Evolutionary conservation across 116 monocot genomes (phyloP).

Genomic region (Cymodocea nodosa): DNA sequence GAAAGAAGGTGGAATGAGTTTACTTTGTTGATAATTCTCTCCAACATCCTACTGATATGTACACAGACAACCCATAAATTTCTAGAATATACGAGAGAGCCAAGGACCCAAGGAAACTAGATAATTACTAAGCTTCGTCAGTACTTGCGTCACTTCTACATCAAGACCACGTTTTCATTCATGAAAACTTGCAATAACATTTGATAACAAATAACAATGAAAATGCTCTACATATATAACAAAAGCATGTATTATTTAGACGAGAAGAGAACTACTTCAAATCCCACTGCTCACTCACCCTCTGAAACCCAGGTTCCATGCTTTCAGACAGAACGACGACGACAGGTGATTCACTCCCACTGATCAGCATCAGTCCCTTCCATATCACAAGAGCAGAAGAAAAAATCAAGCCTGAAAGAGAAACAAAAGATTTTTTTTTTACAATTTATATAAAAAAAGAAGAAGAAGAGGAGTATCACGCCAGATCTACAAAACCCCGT

Average conservation of each 20-base stretch:
- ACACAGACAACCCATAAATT: too few species aligned
- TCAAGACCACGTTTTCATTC: too few species aligned
- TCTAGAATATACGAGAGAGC: too few species aligned
- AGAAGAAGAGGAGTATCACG: neutral
- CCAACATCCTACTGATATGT: too few species aligned
- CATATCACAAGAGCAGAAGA: slow-evolving; percentile 66
- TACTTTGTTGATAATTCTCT: too few species aligned
- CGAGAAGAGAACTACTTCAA: neutral
- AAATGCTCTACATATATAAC: too few species aligned
- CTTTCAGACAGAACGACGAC: slow-evolving; percentile 80
- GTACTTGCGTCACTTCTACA: too few species aligned
- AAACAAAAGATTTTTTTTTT: neutral
- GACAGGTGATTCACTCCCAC: slow-evolving; percentile 69
- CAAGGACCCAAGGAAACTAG: too few species aligned
- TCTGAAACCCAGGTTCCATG: slow-evolving; percentile 78
- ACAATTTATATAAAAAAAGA: neutral
- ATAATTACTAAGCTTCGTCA: too few species aligned
- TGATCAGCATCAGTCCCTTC: slow-evolving; percentile 59
- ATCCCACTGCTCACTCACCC: slow-evolving; percentile 26
- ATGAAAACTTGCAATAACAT: neutral
- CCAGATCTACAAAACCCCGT: neutral
- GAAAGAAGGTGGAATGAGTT: too few species aligned
- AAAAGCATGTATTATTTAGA: neutral
- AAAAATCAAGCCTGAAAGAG: slow-evolving; percentile 54
- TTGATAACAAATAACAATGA: neutral